Base-by-base conservation (phyloP, 225 moss, liverwort and hornwort species). In the Antitrichia curtipendula region DNA sequence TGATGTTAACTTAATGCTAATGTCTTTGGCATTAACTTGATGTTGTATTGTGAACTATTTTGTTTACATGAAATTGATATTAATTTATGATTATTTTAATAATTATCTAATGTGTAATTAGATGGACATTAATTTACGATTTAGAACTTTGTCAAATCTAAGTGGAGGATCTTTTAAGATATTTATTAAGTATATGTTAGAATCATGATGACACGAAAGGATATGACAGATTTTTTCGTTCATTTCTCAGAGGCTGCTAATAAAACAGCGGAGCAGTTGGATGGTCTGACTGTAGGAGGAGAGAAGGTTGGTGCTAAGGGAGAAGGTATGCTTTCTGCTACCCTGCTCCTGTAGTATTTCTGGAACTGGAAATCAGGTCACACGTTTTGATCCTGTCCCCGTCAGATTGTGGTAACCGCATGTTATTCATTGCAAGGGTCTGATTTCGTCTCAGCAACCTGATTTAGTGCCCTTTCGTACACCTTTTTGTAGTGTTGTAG, bases 211-310 rank as follows among this genome's bases (percentile, higher is more conserved):
- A 52, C 31, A 22, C 25, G 28, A 12, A 63, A 73, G 34, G 41
- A 56, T 68, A 28, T 88, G 45, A 74, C 27, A 22, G 47, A 27
- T 70, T 49, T 88, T 38, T 65, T 82, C 23, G 57, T 83, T 70
- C 54, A 74, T 85, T 87, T 86, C 20, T 24, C 90, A 96, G 97
- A 96, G 90, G 97, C 95, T 88, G 95, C 97, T 88, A 96, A 97
- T 73, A 97, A 91, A 87, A 91, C 96, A 81, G 96, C 98, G 78
- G 97, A 98, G 86, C 94, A 97, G 85, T 86, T 98, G 86, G 91
- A 97, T 91, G 97, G 96, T 80, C 88, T 98, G 89, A 94, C 93
- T 78, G 89, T 98, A 72, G 94, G 95, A 79, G 68, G 94, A 53
- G 96, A 92, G 86, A 94, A 93, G 73, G 94, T 82, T 78, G 87